phyloP scores from a whole-genome alignment of 1,139 yeast species.

The Saccharomyces hybrid region DNA sequence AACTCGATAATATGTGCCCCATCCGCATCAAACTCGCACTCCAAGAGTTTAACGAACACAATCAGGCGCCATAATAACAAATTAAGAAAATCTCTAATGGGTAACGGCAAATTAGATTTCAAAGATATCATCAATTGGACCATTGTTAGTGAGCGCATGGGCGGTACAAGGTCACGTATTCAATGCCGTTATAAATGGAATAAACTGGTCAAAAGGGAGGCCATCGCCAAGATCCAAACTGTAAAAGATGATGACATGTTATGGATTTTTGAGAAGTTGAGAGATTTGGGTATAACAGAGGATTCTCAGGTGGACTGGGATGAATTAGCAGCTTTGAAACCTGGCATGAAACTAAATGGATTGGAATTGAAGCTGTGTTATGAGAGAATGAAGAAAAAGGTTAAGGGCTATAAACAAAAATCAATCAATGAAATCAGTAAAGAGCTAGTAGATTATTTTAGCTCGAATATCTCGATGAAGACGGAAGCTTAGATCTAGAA shows the following conservation, averaged over 20 bases:
- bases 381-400: constrained; percentile 38
- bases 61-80: background rate
- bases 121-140: constrained; percentile 73
- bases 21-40: background rate
- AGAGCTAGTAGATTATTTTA: constrained; percentile 22
- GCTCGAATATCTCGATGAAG: constrained; percentile 15
- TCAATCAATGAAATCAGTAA: constrained; percentile 36
- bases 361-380: constrained; percentile 40
- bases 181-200: constrained; percentile 96
- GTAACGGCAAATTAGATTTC: constrained; percentile 14
- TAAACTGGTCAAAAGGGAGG: constrained; percentile 59
- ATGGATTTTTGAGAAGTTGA: constrained; percentile 50
- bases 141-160: constrained; percentile 78
- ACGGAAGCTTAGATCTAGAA: constrained; percentile 4
- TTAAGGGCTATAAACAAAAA: constrained; percentile 37
- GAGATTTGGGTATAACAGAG: constrained; percentile 41
- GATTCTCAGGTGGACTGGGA: constrained; percentile 61
- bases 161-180: constrained; percentile 79
- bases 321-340: constrained; percentile 41
- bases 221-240: constrained; percentile 41
- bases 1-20: background rate
- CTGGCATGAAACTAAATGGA: constrained; percentile 40
- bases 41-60: background rate
- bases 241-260: constrained; percentile 46
- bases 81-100: background rate